Conservation (phyloP, 179 eudicot genomes). For the Nepenthes alata region DNA sequence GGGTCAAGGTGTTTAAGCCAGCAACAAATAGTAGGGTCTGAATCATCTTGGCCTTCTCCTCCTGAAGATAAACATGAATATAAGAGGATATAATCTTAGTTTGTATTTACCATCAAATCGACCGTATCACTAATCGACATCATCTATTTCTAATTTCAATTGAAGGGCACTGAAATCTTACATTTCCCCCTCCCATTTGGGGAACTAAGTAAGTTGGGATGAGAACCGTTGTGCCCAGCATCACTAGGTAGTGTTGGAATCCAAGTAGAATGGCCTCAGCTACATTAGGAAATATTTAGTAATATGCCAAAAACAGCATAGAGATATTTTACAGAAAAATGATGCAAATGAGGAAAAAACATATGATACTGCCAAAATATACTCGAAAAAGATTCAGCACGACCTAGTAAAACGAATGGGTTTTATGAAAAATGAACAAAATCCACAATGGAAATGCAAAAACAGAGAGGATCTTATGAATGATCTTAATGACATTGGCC, state of each 20-base stretch:
- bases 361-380: no score
- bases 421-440: background rate
- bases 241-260: constrained; percentile 92
- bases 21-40: constrained; percentile 88
- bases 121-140: background rate
- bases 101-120: background rate
- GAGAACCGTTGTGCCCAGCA: constrained; percentile 91
- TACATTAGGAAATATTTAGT: constrained; percentile 17
- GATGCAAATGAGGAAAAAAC: no score
- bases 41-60: constrained; percentile 77
- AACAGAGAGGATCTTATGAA: background rate
- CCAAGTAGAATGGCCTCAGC: constrained; percentile 94
- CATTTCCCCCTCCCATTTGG: constrained; percentile 96
- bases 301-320: background rate
- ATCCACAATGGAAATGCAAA: background rate
- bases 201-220: constrained; percentile 76
- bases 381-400: background rate
- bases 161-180: constrained; percentile 18
- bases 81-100: background rate
- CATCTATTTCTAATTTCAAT: background rate
- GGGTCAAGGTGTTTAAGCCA: constrained; percentile 70
- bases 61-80: constrained; percentile 26
- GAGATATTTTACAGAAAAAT: background rate
- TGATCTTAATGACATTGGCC: background rate
- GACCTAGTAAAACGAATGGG: background rate